Evolutionary conservation across 2,329 filamentous ascomycete genomes (phyloP).

Genomic region (Fusarium staphyleae): DNA sequence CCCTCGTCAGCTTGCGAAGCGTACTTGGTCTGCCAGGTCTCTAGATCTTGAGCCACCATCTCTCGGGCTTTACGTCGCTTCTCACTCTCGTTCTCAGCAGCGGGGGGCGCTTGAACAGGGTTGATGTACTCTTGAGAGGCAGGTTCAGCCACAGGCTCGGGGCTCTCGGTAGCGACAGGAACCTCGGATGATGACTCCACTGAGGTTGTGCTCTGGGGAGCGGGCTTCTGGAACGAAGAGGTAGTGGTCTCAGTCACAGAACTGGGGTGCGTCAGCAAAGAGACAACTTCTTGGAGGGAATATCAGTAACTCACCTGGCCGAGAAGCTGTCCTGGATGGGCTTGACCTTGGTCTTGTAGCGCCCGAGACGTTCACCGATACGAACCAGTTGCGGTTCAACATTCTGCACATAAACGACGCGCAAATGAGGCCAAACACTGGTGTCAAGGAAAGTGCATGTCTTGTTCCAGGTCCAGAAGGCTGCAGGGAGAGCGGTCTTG

Average conservation of each 20-base stretch:
- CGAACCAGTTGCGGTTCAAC: slow-evolving; percentile 94
- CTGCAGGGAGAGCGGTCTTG: slow-evolving; percentile 75
- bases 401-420: slow-evolving; percentile 84
- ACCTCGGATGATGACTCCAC: slow-evolving; percentile 45
- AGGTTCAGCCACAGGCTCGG: slow-evolving; percentile 33
- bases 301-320: slow-evolving; percentile 18
- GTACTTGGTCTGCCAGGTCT: slow-evolving; percentile 88
- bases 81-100: slow-evolving; percentile 59
- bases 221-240: slow-evolving; percentile 48
- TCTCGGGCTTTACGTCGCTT: slow-evolving; percentile 66
- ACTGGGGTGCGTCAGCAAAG: slow-evolving; percentile 26
- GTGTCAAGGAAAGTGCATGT: slow-evolving; percentile 75
- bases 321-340: slow-evolving; percentile 35
- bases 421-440: slow-evolving; percentile 81
- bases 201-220: slow-evolving; percentile 41
- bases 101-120: slow-evolving; percentile 54
- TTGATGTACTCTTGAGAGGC: slow-evolving; percentile 39
- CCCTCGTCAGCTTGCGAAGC: slow-evolving; percentile 85
- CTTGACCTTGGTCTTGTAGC: slow-evolving; percentile 62
- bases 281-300: not conserved
- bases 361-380: slow-evolving; percentile 87
- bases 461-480: slow-evolving; percentile 73
- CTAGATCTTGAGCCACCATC: slow-evolving; percentile 78
- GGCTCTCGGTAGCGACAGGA: slow-evolving; percentile 17
- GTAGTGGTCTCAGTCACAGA: slow-evolving; percentile 37